These are phyloP conservation scores for Leptodermis oblonga DNA, from an alignment of 257 asterid species.

Conservation along the genomic window DNA sequence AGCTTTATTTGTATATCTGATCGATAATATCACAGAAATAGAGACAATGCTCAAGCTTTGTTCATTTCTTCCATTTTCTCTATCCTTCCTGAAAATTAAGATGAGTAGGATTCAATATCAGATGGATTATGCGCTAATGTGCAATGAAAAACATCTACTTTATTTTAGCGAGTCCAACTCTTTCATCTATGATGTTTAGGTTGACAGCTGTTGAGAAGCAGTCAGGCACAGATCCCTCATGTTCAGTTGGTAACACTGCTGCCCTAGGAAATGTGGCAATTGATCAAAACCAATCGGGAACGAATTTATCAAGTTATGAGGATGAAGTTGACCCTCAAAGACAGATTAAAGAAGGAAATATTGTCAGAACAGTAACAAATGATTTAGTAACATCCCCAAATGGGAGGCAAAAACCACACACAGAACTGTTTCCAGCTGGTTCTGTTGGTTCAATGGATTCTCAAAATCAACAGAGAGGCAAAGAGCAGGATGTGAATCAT, in stretches of 20 bases:
- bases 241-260: constrained; percentile 16
- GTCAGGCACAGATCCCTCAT: constrained; percentile 9
- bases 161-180: background rate
- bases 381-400: background rate
- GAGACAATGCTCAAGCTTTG: background rate
- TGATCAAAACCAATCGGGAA: constrained; percentile 31
- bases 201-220: constrained; percentile 30
- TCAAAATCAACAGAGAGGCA: constrained; percentile 3
- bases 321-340: constrained; percentile 18
- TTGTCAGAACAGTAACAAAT: background rate
- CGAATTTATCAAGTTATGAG: constrained; percentile 19
- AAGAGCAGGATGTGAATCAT: background rate
- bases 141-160: background rate
- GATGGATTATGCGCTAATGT: background rate
- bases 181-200: constrained; percentile 19
- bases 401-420: background rate
- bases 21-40: background rate
- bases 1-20: background rate
- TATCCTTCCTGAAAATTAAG: too few relatives aligned
- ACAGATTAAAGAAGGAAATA: constrained; percentile 1
- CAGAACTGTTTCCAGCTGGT: constrained; percentile 5
- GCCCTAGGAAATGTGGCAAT: constrained; percentile 14
- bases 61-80: background rate
- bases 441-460: constrained; percentile 12
- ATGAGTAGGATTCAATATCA: too few relatives aligned